phyloP scores from a whole-genome alignment of 2,329 filamentous ascomycete species.

The Mycosphaerella arachidis region DNA sequence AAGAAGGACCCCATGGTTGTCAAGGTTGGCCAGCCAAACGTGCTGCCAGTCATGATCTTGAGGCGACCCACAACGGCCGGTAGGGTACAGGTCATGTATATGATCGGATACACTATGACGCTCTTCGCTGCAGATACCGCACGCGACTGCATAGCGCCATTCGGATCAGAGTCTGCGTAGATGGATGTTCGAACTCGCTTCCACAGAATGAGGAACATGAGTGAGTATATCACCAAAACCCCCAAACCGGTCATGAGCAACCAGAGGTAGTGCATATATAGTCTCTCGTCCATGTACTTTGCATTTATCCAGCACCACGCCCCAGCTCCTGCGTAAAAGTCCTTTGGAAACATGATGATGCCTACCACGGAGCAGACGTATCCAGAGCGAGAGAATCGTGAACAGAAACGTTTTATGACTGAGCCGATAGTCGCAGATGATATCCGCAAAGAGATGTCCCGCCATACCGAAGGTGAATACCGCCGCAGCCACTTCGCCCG shows the following conservation, averaged over 20 bases:
- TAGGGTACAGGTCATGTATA: slow-evolving; percentile 63
- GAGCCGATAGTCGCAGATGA: slow-evolving; percentile 53
- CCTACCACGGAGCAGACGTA: slow-evolving; percentile 52
- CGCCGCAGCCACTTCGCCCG: slow-evolving; percentile 61
- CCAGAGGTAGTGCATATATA: slow-evolving; percentile 61
- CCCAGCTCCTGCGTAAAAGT: slow-evolving; percentile 58
- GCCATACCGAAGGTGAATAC: slow-evolving; percentile 63
- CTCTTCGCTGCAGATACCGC: slow-evolving; percentile 47
- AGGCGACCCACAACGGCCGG: slow-evolving; percentile 62
- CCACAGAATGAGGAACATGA: slow-evolving; percentile 39
- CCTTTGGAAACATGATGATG: slow-evolving; percentile 38
- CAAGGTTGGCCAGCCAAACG: slow-evolving; percentile 37
- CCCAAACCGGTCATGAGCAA: slow-evolving; percentile 54
- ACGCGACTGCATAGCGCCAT: slow-evolving; percentile 29
- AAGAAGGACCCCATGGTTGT: slow-evolving; percentile 53
- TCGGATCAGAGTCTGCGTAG: slow-evolving; percentile 30
- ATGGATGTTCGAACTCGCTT: slow-evolving; percentile 34
- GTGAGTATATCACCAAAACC: slow-evolving; percentile 46
- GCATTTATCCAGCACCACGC: slow-evolving; percentile 64
- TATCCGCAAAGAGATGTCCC: slow-evolving; percentile 58
- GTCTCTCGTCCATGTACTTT: slow-evolving; percentile 49
- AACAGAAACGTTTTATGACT: slow-evolving; percentile 48
- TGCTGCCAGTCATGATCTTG: slow-evolving; percentile 52
- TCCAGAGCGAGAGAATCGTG: slow-evolving; percentile 50
- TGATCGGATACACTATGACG: slow-evolving; percentile 61